Base-by-base conservation (phyloP, 2,329 filamentous ascomycete genomes). In the Spiromastix sp. region DNA sequence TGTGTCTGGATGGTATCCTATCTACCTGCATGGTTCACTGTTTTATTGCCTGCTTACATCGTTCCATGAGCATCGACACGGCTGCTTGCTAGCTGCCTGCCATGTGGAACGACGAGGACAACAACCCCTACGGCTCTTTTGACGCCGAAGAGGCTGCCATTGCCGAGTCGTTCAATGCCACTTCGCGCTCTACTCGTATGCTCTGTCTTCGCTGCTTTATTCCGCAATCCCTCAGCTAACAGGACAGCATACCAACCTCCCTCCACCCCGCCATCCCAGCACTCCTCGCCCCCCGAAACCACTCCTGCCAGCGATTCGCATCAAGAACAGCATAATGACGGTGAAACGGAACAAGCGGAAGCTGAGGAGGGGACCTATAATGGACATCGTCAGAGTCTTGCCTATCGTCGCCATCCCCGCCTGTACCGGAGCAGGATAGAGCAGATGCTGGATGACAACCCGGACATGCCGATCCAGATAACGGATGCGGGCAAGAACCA, bases 71-170 rank as follows among this genome's bases (percentile, higher is more conserved):
- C n/a, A n/a, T n/a, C n/a, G n/a, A n/a, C n/a, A n/a, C n/a, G n/a
- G n/a, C n/a, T n/a, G n/a, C n/a, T n/a, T n/a, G n/a, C n/a, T n/a
- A n/a, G n/a, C n/a, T n/a, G n/a, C n/a, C n/a, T n/a, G n/a, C n/a
- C 48, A 96, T 96, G 89, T 96, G 89, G 89, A 93, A 95, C 72
- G 87, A 96, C 69, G 89, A 96, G 66, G 85, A 96, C 56, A 96
- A 96, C 65, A 96, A 96, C 59, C 89, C 89, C 4, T 95, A 96
- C 55, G 87, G 86, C 51, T 89, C 85, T 60, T 95, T 93, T 66
- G 84, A 91, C 59, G 81, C 83, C 50, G 78, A 84, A 51, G 84
- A 93, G 60, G 84, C 83, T 42, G 77, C 81, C 57, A 71, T 77
- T 30, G 85, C 70, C 13, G 77, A 81, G 53, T 76, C 79, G 15